phyloP scores from a whole-genome alignment of 169 alveolate species.

The Theileria sp. region DNA sequence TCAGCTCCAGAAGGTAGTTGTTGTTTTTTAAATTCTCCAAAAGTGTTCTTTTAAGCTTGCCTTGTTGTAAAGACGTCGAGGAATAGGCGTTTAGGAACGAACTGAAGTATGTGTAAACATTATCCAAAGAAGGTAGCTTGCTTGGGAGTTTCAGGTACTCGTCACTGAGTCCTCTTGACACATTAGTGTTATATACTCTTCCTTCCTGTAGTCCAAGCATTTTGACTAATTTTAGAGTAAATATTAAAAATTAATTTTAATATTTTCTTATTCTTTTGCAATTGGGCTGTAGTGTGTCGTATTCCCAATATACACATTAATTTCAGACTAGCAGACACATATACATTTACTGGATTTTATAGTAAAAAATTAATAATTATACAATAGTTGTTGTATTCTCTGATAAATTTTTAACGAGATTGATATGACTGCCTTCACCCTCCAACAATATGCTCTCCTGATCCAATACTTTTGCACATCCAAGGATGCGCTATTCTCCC shows the following conservation, averaged over 20 bases:
- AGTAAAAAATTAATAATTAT: background rate
- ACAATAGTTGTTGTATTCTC: conserved; percentile 9
- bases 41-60: conserved; percentile 70
- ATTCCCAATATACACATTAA: background rate
- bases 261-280: background rate
- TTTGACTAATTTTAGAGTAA: background rate
- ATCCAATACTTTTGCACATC: conserved; percentile 51
- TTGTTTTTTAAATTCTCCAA: conserved; percentile 75
- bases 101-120: conserved; percentile 73
- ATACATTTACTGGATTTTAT: too few species aligned
- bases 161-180: conserved; percentile 58
- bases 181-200: conserved; percentile 64
- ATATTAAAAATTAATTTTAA: background rate
- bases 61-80: conserved; percentile 75
- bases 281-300: conserved; percentile 32
- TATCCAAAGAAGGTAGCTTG: conserved; percentile 71
- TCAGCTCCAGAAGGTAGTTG: conserved; percentile 72
- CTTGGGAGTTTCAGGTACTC: conserved; percentile 62
- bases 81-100: conserved; percentile 71
- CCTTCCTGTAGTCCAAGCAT: conserved; percentile 77
- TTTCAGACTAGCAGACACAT: background rate
- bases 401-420: conserved; percentile 30
- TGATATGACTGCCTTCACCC: conserved; percentile 47
- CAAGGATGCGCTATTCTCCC: conserved; percentile 8
- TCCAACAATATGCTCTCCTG: conserved; percentile 56